Evolutionary conservation across 306 rosid genomes (phyloP), one percentile per base, ranked within the genome.

Genomic region (Carpinus fangiana): DNA sequence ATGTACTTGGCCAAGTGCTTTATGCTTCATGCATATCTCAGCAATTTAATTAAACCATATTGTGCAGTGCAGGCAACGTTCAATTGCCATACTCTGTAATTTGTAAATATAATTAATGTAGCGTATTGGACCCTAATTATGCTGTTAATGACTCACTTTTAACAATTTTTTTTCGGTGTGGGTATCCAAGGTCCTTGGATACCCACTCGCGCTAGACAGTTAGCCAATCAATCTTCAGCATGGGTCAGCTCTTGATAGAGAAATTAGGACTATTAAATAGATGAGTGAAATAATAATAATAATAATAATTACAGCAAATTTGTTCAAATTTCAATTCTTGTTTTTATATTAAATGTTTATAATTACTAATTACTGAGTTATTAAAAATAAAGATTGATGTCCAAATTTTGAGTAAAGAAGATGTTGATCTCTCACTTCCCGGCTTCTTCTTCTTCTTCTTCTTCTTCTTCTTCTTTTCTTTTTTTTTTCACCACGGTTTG

Each of bases 61-160:
- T 20, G 51, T 67, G 72, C 26, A 67, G 41, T 67, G 72, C 26
- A 67, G 41, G 72, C 72, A 66, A 9, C 8, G 41, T 36, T 66
- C 72, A 41, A 41, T 26, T 38, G 7, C 28, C 8, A 7, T 1
- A 41, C 21, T 59, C 23, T 59, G 65, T 21, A 59, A 23, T 59
- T 10, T 59, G 65, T 21, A 59, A 23, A 59, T 55, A 8, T 8
- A 10, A 59, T 57, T 59, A 8, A 23, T 26, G 34, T 23, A 21
- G 65, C 65, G 16, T 59, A 59, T 59, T 59, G 28, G 23, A 59
- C 36, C 38, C 65, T 59, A 23, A 23, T 21, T 26, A 9, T 21
- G 8, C 65, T 59, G 65, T 10, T 59, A 59, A 23, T 59, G 16
- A 59, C 34, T 59, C 5, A 20, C 13, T 59, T 20, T 8, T 21